Percentiles rank a stretch among this genome's conserved stretches.
Evolutionary conservation across 805 yeast species (phyloP).

Genomic region (Metschnikowia lunata): DNA sequence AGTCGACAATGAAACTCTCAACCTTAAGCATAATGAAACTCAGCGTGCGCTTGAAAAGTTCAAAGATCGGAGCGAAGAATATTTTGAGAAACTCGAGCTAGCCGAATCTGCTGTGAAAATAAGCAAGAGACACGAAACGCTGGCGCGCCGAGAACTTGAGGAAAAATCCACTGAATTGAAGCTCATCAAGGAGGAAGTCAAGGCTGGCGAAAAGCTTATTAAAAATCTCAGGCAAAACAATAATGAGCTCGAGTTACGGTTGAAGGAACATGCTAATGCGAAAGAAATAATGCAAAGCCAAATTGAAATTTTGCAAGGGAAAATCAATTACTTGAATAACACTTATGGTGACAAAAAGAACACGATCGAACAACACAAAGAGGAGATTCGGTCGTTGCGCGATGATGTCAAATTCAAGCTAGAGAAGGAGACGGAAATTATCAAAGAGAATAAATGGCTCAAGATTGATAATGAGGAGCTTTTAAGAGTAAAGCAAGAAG

Average conservation of each 20-base stretch:
- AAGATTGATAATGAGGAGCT: slow-evolving; percentile 55
- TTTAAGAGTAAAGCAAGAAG: slow-evolving; percentile 21
- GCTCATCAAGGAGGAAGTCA: slow-evolving; percentile 49
- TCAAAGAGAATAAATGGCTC: slow-evolving; percentile 59
- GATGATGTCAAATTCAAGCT: slow-evolving; percentile 50
- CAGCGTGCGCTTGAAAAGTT: slow-evolving; percentile 44
- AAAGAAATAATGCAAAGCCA: slow-evolving; percentile 10
- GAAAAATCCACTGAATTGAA: slow-evolving; percentile 55
- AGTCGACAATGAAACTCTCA: slow-evolving; percentile 53
- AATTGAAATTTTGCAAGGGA: slow-evolving; percentile 21
- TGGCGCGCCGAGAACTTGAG: slow-evolving; percentile 45
- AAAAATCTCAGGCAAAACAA: slow-evolving; percentile 35
- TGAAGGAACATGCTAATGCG: slow-evolving; percentile 17
- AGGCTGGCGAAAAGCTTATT: slow-evolving; percentile 49
- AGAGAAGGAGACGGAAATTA: slow-evolving; percentile 61
- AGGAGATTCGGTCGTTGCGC: slow-evolving; percentile 52
- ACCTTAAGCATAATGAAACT: slow-evolving; percentile 48
- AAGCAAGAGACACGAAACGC: slow-evolving; percentile 58
- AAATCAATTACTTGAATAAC: slow-evolving; percentile 21
- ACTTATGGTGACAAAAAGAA: slow-evolving; percentile 23
- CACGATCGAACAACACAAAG: slow-evolving; percentile 31
- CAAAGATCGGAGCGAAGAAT: slow-evolving; percentile 69
- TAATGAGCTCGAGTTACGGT: slow-evolving; percentile 25
- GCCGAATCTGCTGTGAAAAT: slow-evolving; percentile 71
- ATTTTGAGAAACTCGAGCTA: slow-evolving; percentile 65